These are phyloP conservation scores for Entophlyctis luteolus DNA, from an alignment of 192 early-diverging fungal species.

Conservation along the genomic window DNA sequence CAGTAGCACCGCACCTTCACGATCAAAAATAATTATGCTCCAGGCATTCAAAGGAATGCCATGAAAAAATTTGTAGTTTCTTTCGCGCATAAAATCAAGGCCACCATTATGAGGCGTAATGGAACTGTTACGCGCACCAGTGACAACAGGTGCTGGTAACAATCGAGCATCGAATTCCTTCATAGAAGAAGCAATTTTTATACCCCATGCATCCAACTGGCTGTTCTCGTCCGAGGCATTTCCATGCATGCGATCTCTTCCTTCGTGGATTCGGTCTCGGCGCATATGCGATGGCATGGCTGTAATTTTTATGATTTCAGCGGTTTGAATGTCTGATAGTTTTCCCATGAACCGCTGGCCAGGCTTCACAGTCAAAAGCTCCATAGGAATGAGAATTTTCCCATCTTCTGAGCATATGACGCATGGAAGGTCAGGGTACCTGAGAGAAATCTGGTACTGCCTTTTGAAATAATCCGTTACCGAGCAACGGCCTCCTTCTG, in stretches of 20 bases:
- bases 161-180: constrained; percentile 30
- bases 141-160: constrained; percentile 22
- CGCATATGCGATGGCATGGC: constrained; percentile 11
- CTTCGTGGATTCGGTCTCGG: neutral
- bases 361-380: constrained; percentile 1
- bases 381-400: constrained; percentile 30
- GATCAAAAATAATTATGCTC: neutral
- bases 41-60: neutral
- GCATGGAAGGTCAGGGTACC: constrained; percentile 6
- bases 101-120: neutral
- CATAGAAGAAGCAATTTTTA: constrained; percentile 27
- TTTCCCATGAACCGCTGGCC: constrained; percentile 25
- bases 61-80: neutral
- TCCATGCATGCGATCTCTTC: neutral
- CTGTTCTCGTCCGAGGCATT: neutral
- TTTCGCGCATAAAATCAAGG: neutral
- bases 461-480: constrained; percentile 42
- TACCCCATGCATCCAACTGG: constrained; percentile 25
- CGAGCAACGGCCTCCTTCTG: neutral
- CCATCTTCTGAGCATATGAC: neutral
- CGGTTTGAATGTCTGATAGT: constrained; percentile 20
- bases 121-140: neutral
- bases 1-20: neutral
- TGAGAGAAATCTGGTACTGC: neutral
- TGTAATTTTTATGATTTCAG: constrained; percentile 25